phyloP scores from a whole-genome alignment of 257 asterid species.

The Apocynum venetum region DNA sequence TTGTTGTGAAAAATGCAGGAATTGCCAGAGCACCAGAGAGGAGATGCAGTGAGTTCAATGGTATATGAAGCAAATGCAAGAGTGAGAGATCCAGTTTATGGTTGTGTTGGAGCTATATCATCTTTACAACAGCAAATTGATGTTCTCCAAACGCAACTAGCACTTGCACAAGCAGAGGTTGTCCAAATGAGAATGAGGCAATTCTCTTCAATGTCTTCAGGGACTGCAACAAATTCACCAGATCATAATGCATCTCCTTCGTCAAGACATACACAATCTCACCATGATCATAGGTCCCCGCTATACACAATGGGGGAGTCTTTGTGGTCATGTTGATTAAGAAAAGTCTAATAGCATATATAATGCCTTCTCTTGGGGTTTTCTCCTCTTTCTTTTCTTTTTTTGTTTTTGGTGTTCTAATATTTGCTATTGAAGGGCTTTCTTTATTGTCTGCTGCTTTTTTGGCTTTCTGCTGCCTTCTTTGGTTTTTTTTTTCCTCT shows the following conservation, averaged over 20 bases:
- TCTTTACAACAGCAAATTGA: conserved; percentile 32
- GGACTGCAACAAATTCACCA: conserved; percentile 34
- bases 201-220: conserved; percentile 33
- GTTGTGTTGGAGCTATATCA: conserved; percentile 35
- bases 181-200: conserved; percentile 62
- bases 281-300: conserved; percentile 41
- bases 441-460: conserved; percentile 33
- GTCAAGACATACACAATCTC: conserved; percentile 36
- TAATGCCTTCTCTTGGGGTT: conserved; percentile 13
- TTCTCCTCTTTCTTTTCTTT: background rate
- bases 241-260: conserved; percentile 46
- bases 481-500: conserved; percentile 1
- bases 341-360: conserved; percentile 7
- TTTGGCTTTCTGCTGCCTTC: background rate
- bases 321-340: conserved; percentile 44
- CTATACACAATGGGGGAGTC: conserved; percentile 61
- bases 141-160: conserved; percentile 27
- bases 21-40: conserved; percentile 31
- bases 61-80: conserved; percentile 37
- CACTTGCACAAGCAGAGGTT: conserved; percentile 31
- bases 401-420: conserved; percentile 2
- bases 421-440: conserved; percentile 18
- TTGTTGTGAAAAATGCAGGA: conserved; percentile 17
- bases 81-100: conserved; percentile 36
- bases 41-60: conserved; percentile 38